Evolutionary conservation across 2,329 filamentous ascomycete species (phyloP), one percentile per base, ranked within the genome.

Genomic region (Monilinia fructigena): DNA sequence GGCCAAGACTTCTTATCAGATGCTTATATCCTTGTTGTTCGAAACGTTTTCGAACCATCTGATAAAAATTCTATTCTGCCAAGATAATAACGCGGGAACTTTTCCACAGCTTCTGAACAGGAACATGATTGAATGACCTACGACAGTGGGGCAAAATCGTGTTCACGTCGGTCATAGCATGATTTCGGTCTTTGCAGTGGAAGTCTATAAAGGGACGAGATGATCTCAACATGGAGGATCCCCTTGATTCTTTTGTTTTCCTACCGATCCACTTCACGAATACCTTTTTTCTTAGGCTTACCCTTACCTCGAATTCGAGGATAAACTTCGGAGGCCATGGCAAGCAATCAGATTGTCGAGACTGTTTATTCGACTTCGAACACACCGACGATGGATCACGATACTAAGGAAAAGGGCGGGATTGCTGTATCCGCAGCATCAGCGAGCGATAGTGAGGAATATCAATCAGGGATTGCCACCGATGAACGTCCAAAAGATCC

Each of bases 1-100:
- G 42, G 42, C 38, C 40, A 64, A 56, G 38, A 14, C 11, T 55
- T 42, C 50, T 63, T 64, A 64, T 64, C 62, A 56, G 62, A 64
- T 64, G 20, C 7, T 2, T 40, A 38, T 0, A 48, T 47, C 62
- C 62, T 23, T 64, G 61, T 61, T 20, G 4, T 26, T 61, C 3
- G 58, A 26, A 50, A 12, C 18, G 26, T 35, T 50, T 52, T 38
- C 14, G 45, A 26, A 52, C 61, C 20, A 64, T 64, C 62, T 56
- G 62, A 64, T 64, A 56, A 56, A 56, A 56, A 47, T 31, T 56
- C 52, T 64, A 11, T 42, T 20, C n/a, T 40, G 60, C 60, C 47
- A 63, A 54, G 60, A 20, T 31, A 28, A 48, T 16, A 52, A 48
- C 31, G 40, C 40, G 38, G 50, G 31, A 42, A 45, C 38, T 10